Evolutionary conservation across 2,329 filamentous ascomycete genomes (phyloP).

Genomic region (Endothia cerciana): DNA sequence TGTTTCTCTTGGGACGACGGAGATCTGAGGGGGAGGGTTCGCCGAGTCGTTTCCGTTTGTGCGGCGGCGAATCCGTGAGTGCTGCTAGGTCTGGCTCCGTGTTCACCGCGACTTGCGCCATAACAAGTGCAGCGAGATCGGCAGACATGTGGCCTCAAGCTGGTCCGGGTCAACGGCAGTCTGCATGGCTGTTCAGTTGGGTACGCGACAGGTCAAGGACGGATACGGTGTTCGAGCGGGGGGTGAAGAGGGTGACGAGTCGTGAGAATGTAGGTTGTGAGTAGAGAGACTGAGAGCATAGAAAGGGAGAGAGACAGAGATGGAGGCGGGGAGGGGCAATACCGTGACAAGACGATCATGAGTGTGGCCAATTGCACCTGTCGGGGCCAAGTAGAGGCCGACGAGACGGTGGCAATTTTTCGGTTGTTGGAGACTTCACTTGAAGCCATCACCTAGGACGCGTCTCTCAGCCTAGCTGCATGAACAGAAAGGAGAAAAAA

Average conservation of each 20-base stretch:
- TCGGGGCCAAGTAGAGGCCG: not conserved
- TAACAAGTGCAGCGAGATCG: constrained; percentile 29
- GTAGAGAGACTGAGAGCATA: not conserved
- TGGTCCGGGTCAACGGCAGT: constrained; percentile 35
- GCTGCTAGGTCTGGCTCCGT: constrained; percentile 27
- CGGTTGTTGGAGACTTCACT: not conserved
- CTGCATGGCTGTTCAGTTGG: constrained; percentile 35
- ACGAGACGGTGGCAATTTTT: not conserved
- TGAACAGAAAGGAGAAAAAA: not conserved
- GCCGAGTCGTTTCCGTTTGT: constrained; percentile 27
- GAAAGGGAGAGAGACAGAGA: not conserved
- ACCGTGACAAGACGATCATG: too few relatives aligned
- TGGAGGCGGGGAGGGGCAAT: not conserved
- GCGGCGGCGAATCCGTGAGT: constrained; percentile 28
- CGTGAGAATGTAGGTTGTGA: not conserved
- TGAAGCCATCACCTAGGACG: not conserved
- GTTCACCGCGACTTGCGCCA: constrained; percentile 28
- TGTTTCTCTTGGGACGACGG: constrained; percentile 25
- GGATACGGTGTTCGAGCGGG: not conserved
- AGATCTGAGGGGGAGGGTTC: constrained; percentile 28
- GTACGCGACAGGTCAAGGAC: not conserved
- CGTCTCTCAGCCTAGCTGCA: not conserved
- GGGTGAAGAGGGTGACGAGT: not conserved
- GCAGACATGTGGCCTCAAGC: constrained; percentile 47
- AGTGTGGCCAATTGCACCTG: not conserved